These are phyloP conservation scores for Coemansia sp. DNA, from an alignment of 192 early-diverging fungal species.

Conservation along the genomic window DNA sequence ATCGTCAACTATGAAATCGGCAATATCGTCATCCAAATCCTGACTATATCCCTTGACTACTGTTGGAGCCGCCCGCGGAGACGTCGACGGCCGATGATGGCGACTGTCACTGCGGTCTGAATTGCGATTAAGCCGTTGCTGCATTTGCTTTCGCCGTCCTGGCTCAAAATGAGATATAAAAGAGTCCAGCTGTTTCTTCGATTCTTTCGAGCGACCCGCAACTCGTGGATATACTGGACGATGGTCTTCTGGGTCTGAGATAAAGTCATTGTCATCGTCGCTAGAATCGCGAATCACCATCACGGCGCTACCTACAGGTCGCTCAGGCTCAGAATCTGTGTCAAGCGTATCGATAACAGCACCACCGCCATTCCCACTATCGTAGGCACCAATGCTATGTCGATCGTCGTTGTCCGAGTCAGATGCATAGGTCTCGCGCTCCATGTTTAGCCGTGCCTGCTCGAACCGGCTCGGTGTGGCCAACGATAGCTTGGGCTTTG, in stretches of 20 bases:
- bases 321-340: conserved; percentile 36
- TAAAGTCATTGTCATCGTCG: conserved; percentile 38
- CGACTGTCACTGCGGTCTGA: neutral
- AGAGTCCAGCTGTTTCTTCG: neutral
- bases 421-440: conserved; percentile 13
- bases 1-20: conserved; percentile 48
- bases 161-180: conserved; percentile 31
- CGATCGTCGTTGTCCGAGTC: conserved; percentile 15
- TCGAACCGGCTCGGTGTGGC: conserved; percentile 20
- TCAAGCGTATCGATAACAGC: conserved; percentile 18
- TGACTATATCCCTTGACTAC: conserved; percentile 22
- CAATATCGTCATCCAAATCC: conserved; percentile 38
- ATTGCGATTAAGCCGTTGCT: conserved; percentile 1
- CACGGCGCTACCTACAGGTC: neutral
- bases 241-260: conserved; percentile 32
- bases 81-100: neutral
- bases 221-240: neutral
- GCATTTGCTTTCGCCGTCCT: conserved; percentile 20
- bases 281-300: conserved; percentile 43
- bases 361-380: neutral
- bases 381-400: neutral
- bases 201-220: neutral
- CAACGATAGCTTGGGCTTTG: conserved; percentile 1
- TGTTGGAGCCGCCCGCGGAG: neutral
- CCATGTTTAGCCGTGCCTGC: conserved; percentile 23